phyloP scores from a whole-genome alignment of 2,329 filamentous ascomycete species.

The Phyllosticta citribraziliensis region DNA sequence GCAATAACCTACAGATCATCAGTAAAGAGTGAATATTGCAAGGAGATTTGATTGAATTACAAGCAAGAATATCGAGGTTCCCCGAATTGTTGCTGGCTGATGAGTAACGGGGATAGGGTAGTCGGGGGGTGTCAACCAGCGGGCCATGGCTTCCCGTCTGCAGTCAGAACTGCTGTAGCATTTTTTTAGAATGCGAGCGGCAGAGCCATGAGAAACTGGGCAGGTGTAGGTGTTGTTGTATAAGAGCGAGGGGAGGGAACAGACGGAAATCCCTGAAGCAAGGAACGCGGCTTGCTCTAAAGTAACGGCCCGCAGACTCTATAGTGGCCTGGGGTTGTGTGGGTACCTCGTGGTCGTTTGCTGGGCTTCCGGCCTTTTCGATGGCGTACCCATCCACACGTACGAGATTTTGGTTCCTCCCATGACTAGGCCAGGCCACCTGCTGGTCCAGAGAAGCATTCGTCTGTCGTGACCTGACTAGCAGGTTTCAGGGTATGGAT shows the following conservation, averaged over 20 bases:
- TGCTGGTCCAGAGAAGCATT: neutral
- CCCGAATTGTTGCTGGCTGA: constrained; percentile 1
- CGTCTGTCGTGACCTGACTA: neutral
- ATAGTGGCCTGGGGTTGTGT: neutral
- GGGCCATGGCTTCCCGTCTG: constrained; percentile 9
- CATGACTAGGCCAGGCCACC: neutral
- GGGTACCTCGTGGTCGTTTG: neutral
- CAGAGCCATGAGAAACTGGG: neutral
- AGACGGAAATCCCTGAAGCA: neutral
- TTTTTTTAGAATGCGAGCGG: constrained; percentile 3
- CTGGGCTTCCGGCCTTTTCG: neutral
- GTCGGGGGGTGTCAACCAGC: neutral
- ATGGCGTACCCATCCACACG: neutral
- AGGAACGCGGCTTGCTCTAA: neutral
- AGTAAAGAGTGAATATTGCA: neutral
- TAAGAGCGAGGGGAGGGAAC: neutral
- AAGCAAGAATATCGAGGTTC: neutral
- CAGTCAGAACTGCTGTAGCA: neutral
- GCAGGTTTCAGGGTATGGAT: neutral
- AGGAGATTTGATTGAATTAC: neutral
- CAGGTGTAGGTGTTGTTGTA: neutral
- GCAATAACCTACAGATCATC: constrained; percentile 17
- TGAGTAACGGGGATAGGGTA: constrained; percentile 7
- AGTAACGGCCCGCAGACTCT: neutral
- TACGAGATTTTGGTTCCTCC: neutral